Percentiles rank a stretch among this genome's conserved stretches.
phyloP scores from a whole-genome alignment of 169 alveolate species.

The Plasmodium sp. region DNA sequence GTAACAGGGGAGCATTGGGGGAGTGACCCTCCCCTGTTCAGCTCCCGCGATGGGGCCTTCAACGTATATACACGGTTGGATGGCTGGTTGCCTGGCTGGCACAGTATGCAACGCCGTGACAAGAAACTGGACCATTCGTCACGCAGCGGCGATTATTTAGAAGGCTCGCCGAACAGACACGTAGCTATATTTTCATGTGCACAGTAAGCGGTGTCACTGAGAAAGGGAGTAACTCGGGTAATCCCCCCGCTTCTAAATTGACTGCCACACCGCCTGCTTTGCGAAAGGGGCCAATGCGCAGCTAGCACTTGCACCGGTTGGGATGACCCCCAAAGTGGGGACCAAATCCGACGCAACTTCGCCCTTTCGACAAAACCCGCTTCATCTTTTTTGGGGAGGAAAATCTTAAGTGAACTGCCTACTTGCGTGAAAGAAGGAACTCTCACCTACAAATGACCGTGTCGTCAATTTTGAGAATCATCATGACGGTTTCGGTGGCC shows the following conservation, averaged over 20 bases:
- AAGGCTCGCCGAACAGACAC: background rate
- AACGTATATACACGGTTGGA: background rate
- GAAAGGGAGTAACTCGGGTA: background rate
- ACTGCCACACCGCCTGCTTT: background rate
- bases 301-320: no score
- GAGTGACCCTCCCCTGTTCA: background rate
- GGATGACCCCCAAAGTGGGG: background rate
- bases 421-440: background rate
- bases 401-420: background rate
- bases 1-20: background rate
- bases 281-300: background rate
- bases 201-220: background rate
- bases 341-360: background rate
- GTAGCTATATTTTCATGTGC: background rate
- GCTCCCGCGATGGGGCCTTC: background rate
- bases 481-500: constrained; percentile 99
- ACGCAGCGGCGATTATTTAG: background rate
- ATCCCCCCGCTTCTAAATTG: background rate
- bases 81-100: background rate
- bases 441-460: constrained; percentile 88
- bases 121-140: background rate
- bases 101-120: background rate
- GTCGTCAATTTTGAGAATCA: constrained; percentile 99
- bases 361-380: background rate
- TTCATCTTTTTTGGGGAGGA: background rate